Percentiles rank a stretch among this genome's conserved stretches.
These are phyloP conservation scores for Microdochium paspali DNA, from an alignment of 2,329 filamentous ascomycete genomes.

Conservation along the genomic window DNA sequence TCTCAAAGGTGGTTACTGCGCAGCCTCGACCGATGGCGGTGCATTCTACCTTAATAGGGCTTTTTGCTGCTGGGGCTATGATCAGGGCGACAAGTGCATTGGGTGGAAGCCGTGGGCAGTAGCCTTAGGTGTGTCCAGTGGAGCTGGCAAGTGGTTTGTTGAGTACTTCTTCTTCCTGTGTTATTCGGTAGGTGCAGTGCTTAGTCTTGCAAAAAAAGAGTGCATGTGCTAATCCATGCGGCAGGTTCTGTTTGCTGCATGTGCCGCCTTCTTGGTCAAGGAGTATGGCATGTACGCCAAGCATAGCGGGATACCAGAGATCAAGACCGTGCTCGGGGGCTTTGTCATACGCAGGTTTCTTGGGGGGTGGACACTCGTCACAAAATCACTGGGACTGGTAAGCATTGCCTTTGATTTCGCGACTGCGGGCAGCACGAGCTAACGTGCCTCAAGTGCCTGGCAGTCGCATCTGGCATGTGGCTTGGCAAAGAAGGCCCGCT, in stretches of 20 bases:
- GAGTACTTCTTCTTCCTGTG: slow-evolving; percentile 81
- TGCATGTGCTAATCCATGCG: slow-evolving; percentile 9
- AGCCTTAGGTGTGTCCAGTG: slow-evolving; percentile 57
- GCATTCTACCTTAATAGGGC: slow-evolving; percentile 83
- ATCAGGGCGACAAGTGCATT: slow-evolving; percentile 69
- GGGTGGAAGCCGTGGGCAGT: slow-evolving; percentile 84
- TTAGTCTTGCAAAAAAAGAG: background rate
- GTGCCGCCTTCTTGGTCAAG: slow-evolving; percentile 70
- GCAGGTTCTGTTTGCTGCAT: slow-evolving; percentile 67
- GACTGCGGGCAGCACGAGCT: slow-evolving; percentile 4
- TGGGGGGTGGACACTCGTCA: slow-evolving; percentile 77
- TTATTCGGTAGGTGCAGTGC: slow-evolving; percentile 57
- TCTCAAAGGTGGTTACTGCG: slow-evolving; percentile 83
- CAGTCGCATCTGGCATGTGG: slow-evolving; percentile 93
- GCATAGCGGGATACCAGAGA: slow-evolving; percentile 94
- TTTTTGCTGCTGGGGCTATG: slow-evolving; percentile 91
- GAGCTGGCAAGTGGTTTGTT: slow-evolving; percentile 66
- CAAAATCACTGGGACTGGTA: slow-evolving; percentile 84
- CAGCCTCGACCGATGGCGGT: slow-evolving; percentile 63
- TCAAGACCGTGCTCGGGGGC: slow-evolving; percentile 90
- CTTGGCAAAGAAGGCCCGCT: slow-evolving; percentile 91
- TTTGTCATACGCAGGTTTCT: slow-evolving; percentile 87
- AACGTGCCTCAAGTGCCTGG: slow-evolving; percentile 58
- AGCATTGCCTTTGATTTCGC: slow-evolving; percentile 14
- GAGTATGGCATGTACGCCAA: slow-evolving; percentile 82